Conservation (phyloP, 108 stramenopile genomes). For the Mediolabrus comicus region DNA sequence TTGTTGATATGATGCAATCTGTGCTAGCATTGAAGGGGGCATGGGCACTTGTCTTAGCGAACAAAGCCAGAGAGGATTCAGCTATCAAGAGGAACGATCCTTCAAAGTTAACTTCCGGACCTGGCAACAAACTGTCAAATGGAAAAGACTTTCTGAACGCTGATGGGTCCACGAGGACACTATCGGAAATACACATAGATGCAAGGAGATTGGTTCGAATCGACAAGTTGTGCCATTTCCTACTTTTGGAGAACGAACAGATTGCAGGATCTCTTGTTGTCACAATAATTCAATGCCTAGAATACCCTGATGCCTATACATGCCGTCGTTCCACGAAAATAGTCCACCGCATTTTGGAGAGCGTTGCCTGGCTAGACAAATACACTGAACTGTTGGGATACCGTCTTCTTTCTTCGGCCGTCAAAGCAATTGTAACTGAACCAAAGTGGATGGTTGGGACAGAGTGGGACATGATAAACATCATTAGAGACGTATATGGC, state of each 20-base stretch:
- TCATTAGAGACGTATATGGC: constrained; percentile 85
- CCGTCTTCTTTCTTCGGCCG: constrained; percentile 67
- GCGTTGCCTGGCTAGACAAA: constrained; percentile 73
- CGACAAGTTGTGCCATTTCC: constrained; percentile 76
- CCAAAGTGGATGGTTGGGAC: constrained; percentile 93
- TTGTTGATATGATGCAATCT: constrained; percentile 73
- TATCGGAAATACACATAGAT: constrained; percentile 55
- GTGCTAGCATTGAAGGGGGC: constrained; percentile 44
- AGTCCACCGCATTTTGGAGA: constrained; percentile 86
- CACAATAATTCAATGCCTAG: constrained; percentile 71
- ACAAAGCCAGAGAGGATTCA: constrained; percentile 66
- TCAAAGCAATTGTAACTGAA: constrained; percentile 78
- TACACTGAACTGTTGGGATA: constrained; percentile 77
- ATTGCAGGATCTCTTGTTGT: constrained; percentile 75
- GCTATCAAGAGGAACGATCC: constrained; percentile 45
- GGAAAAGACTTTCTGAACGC: constrained; percentile 66
- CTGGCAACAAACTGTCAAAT: constrained; percentile 38
- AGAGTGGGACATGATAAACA: constrained; percentile 91
- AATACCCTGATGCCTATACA: constrained; percentile 87
- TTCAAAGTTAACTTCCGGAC: constrained; percentile 48
- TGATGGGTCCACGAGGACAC: constrained; percentile 52
- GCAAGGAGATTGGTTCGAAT: constrained; percentile 77
- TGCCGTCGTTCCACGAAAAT: constrained; percentile 79
- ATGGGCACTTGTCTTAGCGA: constrained; percentile 63
- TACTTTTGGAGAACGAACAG: constrained; percentile 75